A percentile compares a stretch with the other conserved stretches of the same genome.
Conservation (phyloP, 2,329 filamentous ascomycete genomes). For the Trichoderma guizhouense region DNA sequence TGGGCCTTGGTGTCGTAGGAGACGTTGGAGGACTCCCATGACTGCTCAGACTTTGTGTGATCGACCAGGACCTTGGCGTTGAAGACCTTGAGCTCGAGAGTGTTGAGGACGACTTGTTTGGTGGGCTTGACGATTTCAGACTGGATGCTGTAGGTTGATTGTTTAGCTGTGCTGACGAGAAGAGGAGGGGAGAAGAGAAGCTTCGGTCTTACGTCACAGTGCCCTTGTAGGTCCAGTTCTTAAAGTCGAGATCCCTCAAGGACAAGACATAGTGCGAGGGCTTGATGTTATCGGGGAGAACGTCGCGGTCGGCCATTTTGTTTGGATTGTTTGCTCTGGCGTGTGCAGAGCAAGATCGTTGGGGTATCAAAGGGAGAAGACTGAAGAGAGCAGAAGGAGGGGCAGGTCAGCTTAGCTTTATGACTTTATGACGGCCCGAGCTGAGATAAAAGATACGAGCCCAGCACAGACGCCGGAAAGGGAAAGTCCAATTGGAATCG, state of each 20-base stretch:
- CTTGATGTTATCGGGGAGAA: constrained; percentile 65
- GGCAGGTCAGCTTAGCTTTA: constrained; percentile 7
- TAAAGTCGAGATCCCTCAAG: constrained; percentile 77
- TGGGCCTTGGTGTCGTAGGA: constrained; percentile 81
- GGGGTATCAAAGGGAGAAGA: constrained; percentile 26
- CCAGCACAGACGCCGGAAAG: background rate
- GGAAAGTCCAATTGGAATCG: background rate
- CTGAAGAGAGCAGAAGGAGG: constrained; percentile 18
- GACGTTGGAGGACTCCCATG: constrained; percentile 62
- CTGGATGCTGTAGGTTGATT: constrained; percentile 71
- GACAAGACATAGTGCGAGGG: constrained; percentile 83
- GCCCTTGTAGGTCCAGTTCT: constrained; percentile 74
- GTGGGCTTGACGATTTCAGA: constrained; percentile 68
- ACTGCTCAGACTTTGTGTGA: constrained; percentile 53
- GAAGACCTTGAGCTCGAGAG: constrained; percentile 76
- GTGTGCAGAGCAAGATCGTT: constrained; percentile 36
- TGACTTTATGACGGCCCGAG: background rate
- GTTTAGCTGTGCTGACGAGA: too few relatives aligned
- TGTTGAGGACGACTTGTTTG: constrained; percentile 78
- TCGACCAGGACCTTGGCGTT: constrained; percentile 59
- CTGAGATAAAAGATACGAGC: background rate
- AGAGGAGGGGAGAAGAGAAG: background rate
- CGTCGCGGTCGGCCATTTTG: constrained; percentile 58
- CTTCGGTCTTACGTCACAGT: constrained; percentile 53
- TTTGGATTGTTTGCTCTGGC: constrained; percentile 33